phyloP scores from a whole-genome alignment of 2,329 filamentous ascomycete genomes.

The Trichoderma semiorbis region DNA sequence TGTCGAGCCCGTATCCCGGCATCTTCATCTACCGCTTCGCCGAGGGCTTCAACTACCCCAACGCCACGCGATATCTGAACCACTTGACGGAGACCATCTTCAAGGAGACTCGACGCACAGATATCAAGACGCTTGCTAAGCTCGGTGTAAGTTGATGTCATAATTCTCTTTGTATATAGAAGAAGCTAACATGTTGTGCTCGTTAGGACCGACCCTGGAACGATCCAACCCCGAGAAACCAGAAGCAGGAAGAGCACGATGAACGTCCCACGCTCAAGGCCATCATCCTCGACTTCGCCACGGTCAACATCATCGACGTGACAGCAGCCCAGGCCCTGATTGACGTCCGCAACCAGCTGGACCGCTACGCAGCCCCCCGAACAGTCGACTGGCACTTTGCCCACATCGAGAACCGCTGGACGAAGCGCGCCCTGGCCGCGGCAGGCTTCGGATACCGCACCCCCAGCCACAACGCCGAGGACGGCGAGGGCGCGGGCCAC shows the following conservation, averaged over 20 bases:
- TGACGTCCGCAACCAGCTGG: slow-evolving; percentile 52
- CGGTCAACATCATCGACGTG: slow-evolving; percentile 54
- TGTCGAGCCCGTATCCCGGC: slow-evolving; percentile 49
- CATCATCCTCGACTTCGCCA: slow-evolving; percentile 54
- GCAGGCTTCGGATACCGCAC: slow-evolving; percentile 50
- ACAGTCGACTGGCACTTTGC: slow-evolving; percentile 51
- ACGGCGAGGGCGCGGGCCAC: slow-evolving; percentile 25
- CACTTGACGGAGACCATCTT: slow-evolving; percentile 46
- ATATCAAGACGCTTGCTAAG: slow-evolving; percentile 42
- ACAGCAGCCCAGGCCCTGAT: slow-evolving; percentile 53
- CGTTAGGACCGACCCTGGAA: slow-evolving; percentile 55
- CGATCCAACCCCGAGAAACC: slow-evolving; percentile 43
- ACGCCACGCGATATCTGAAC: slow-evolving; percentile 50
- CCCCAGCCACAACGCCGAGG: slow-evolving; percentile 25
- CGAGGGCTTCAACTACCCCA: slow-evolving; percentile 56
- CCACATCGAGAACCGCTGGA: slow-evolving; percentile 52
- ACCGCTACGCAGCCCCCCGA: slow-evolving; percentile 46
- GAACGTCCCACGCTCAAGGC: slow-evolving; percentile 50
- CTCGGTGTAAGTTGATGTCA: not conserved
- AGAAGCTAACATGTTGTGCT: not conserved
- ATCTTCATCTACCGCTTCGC: slow-evolving; percentile 55
- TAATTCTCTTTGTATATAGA: not conserved
- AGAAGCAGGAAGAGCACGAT: slow-evolving; percentile 30
- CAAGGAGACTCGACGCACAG: slow-evolving; percentile 43
- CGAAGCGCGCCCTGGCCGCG: slow-evolving; percentile 51